These are phyloP conservation scores for Tylopilus intermedius DNA, from an alignment of 768 basidiomycete genomes.

Conservation along the genomic window DNA sequence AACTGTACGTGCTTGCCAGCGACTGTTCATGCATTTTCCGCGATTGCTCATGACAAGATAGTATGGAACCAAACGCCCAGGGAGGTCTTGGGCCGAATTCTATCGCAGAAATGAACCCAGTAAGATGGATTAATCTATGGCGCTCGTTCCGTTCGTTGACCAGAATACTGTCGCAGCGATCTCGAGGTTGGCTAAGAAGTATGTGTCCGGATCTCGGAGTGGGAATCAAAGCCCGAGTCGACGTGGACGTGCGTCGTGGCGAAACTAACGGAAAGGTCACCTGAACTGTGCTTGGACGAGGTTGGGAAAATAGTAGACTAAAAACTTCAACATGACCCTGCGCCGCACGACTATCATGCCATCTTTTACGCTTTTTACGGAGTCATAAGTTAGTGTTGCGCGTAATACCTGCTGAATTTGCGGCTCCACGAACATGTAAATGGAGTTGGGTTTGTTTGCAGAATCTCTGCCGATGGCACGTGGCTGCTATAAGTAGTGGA, in stretches of 20 bases:
- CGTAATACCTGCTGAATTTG: slow-evolving; percentile 9
- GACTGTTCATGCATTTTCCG: neutral
- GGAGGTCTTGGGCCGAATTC: slow-evolving; percentile 59
- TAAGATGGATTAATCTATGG: slow-evolving; percentile 25
- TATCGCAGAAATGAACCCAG: slow-evolving; percentile 50
- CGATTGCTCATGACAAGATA: slow-evolving; percentile 22
- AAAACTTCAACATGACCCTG: slow-evolving; percentile 2
- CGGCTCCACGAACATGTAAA: neutral
- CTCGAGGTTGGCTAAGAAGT: slow-evolving; percentile 25
- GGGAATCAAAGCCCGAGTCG: slow-evolving; percentile 9
- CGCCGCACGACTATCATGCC: neutral
- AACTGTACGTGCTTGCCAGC: slow-evolving; percentile 35
- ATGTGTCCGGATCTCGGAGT: slow-evolving; percentile 13
- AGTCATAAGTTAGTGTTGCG: neutral
- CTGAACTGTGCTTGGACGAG: slow-evolving; percentile 9
- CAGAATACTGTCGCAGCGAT: slow-evolving; percentile 14
- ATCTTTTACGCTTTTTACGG: neutral
- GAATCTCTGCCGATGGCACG: slow-evolving; percentile 17
- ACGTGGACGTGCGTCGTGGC: slow-evolving; percentile 23
- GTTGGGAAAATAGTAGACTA: slow-evolving; percentile 20
- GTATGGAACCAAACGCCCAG: slow-evolving; percentile 46
- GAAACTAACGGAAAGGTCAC: slow-evolving; percentile 10
- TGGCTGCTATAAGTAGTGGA: slow-evolving; percentile 29
- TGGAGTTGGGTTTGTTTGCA: slow-evolving; percentile 12
- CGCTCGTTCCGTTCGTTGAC: slow-evolving; percentile 5